Evolutionary conservation across 192 early-diverging fungal species (phyloP), one percentile per base, ranked within the genome.

Genomic region (Nowakowskiella sp.): DNA sequence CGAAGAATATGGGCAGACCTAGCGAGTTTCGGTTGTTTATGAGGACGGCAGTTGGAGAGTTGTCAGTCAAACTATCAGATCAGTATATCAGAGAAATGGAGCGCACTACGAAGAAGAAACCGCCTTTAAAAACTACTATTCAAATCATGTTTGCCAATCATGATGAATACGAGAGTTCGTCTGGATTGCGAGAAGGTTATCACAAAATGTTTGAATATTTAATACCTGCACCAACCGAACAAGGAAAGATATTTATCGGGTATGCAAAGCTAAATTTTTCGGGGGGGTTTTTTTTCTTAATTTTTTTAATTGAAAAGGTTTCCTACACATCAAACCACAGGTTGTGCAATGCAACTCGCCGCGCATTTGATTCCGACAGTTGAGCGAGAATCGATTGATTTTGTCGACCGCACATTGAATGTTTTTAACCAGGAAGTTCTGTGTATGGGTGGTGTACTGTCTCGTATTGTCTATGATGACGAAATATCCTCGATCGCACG

Each of bases 291-390:
- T 19, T 13, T 39, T 13, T 19, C 19, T 13, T 13, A 39, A 19
- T 39, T 39, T 39, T 39, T 13, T 39, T 39, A 13, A 39, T 39
- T 13, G 19, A 13, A 39, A 13, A 39, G 26, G 16, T 88, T 92
- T 51, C 88, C 88, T 0, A 94, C 91, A 2, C 83, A 88, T 47
- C 91, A 94, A 57, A 94, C 91, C 0, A 92, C 90, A 1, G 90
- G 91, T 16, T 87, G 81, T 57, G 74, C 73, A 21, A 76, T 79
- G 24, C 89, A 90, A 47, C 58, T 92, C 28, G 85, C 86, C 6
- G 86, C 81, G 6, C 79, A 87, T 31, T 73, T 94, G 24, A 94
- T 94, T 52, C 91, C 90, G 0, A 94, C 91, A 4, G 91, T 94
- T 2, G 90, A 94, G 51, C 80, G 91, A 42, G 91, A 94, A 60